phyloP scores from a whole-genome alignment of 345 rosid species.

The Salix dunnii region DNA sequence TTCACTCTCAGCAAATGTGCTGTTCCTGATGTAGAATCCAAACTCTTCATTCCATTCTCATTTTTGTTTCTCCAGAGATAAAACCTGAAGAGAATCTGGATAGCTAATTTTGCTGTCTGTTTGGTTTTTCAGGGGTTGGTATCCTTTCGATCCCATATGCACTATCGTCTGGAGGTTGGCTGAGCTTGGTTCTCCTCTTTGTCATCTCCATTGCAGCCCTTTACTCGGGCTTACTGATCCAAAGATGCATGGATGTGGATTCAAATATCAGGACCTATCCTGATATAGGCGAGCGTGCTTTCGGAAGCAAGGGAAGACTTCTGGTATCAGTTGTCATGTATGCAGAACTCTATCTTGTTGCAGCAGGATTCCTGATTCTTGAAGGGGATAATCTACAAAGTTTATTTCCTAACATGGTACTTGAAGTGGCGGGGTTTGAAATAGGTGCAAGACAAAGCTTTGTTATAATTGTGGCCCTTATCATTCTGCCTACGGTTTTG shows the following conservation, averaged over 20 bases:
- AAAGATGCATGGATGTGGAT: constrained; percentile 77
- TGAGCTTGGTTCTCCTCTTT: constrained; percentile 63
- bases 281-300: constrained; percentile 81
- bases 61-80: no score
- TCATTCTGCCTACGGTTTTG: constrained; percentile 80
- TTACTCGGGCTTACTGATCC: constrained; percentile 64
- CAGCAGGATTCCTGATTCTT: constrained; percentile 74
- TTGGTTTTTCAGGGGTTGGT: constrained; percentile 64
- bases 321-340: constrained; percentile 61
- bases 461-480: constrained; percentile 54
- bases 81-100: no score
- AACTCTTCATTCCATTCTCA: background rate
- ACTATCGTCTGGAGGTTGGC: constrained; percentile 88
- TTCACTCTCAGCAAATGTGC: background rate
- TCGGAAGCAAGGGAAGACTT: constrained; percentile 63
- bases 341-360: constrained; percentile 71
- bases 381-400: constrained; percentile 85
- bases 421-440: constrained; percentile 45
- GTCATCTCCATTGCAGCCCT: constrained; percentile 53
- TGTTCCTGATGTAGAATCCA: background rate
- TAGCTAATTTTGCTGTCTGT: background rate
- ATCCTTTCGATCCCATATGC: constrained; percentile 84
- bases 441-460: constrained; percentile 57
- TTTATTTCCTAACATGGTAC: constrained; percentile 43
- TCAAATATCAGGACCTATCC: constrained; percentile 64